Evolutionary conservation across 169 alveolate species (phyloP), one percentile per base, ranked within the genome.

Genomic region (Blepharisma undulans): DNA sequence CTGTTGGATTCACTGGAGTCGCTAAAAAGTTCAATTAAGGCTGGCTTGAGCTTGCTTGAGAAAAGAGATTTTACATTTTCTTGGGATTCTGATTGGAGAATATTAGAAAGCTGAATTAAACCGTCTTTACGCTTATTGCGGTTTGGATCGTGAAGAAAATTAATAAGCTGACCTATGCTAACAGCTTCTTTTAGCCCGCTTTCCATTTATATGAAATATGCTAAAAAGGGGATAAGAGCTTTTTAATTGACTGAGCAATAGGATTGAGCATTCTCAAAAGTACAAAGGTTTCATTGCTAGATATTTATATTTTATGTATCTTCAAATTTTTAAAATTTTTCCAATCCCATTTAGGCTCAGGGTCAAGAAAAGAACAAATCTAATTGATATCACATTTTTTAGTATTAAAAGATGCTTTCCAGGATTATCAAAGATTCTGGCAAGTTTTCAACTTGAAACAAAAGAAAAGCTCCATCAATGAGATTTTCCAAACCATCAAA

Each of bases 1-100:
- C 60, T 82, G n/a, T 74, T 32, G 33, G 27, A 32, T 21, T 82
- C 89, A 82, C 76, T 33, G 12, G 89, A 72, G n/a, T 82, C 89
- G 7, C 36, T 36, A 29, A 82, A 22, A 22, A 34, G 8, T 60
- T 82, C 89, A 19, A 82, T n/a, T 14, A 82, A 22, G 10, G 78
- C 76, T 21, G 71, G 76, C n/a, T 82, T 82, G 60, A 82, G 72
- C 36, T 82, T 82, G 29, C 33, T 19, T 19, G 89, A 22, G 21
- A 82, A 82, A 36, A 82, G 30, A 21, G 33, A 72, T 82, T 59
- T 32, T 1, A 60, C 36, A 22, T 59, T 22, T 74, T 74, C 80
- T 74, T 8, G 29, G 16, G 80, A 74, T 29, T 74, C 80, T 74
- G 33, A 74, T 14, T 4, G 80, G 16, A 74, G 80, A 25, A 25